Evolutionary conservation across 176 grass and related monocot genomes (phyloP).

Genomic region (Oryza glaberrima): DNA sequence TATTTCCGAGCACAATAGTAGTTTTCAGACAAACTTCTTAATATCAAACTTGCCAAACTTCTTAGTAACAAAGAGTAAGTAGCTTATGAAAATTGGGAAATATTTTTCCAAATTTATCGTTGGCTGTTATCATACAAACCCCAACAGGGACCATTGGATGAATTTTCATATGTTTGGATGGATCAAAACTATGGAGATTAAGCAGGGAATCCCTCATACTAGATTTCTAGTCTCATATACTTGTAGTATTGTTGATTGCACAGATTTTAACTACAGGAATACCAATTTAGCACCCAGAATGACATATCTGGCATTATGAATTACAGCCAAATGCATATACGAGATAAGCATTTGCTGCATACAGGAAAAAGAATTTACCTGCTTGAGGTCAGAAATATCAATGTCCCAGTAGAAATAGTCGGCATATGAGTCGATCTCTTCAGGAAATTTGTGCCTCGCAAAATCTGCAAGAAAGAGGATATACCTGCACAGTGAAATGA

Average conservation of each 20-base stretch:
- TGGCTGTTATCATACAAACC: conserved; percentile 17
- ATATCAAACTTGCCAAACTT: conserved; percentile 17
- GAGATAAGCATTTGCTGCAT: conserved; percentile 16
- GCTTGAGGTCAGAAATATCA: conserved; percentile 83
- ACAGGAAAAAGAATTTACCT: conserved; percentile 44
- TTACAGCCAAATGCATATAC: background rate
- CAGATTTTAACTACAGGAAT: background rate
- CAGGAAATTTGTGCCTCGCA: conserved; percentile 68
- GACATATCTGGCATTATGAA: conserved; percentile 35
- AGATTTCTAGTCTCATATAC: background rate
- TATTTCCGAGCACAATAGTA: conserved; percentile 1
- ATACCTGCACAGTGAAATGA: conserved; percentile 60
- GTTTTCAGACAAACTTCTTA: background rate
- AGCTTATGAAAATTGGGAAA: background rate
- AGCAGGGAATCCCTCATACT: conserved; percentile 6
- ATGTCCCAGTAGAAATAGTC: conserved; percentile 90
- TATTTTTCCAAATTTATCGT: background rate
- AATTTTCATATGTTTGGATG: conserved; percentile 1
- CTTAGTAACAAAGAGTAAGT: conserved; percentile 33
- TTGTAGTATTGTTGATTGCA: background rate
- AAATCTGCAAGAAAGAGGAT: conserved; percentile 80
- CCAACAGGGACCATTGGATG: background rate
- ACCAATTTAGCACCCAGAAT: background rate
- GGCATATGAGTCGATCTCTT: conserved; percentile 79
- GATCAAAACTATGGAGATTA: conserved; percentile 26